phyloP scores from a whole-genome alignment of 1,284 basidiomycete genomes.

The Calocybe gambosa region DNA sequence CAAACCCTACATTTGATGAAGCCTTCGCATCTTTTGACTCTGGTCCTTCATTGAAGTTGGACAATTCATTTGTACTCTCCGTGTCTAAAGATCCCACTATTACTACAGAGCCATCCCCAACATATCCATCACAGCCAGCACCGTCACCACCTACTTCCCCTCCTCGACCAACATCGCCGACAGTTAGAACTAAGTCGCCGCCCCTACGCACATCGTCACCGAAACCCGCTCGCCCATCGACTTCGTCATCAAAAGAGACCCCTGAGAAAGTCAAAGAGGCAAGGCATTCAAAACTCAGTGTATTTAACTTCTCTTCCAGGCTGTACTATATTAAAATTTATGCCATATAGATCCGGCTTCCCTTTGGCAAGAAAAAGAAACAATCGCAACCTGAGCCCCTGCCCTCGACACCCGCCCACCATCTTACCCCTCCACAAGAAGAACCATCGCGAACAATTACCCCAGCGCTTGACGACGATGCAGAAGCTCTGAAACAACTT shows the following conservation, averaged over 20 bases:
- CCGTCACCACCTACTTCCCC: slow-evolving; percentile 27
- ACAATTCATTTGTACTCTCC: slow-evolving; percentile 25
- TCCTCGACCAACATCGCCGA: slow-evolving; percentile 33
- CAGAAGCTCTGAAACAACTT: slow-evolving; percentile 71
- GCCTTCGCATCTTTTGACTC: slow-evolving; percentile 49
- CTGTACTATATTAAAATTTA: slow-evolving; percentile 8
- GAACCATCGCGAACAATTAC: slow-evolving; percentile 38
- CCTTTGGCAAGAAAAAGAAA: slow-evolving; percentile 72
- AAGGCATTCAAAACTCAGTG: slow-evolving; percentile 67
- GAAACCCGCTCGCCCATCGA: slow-evolving; percentile 49
- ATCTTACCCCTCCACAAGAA: slow-evolving; percentile 43
- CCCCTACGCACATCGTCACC: slow-evolving; percentile 47
- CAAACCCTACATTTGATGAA: slow-evolving; percentile 49
- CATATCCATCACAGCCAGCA: no score
- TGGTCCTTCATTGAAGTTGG: slow-evolving; percentile 37
- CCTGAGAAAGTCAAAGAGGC: slow-evolving; percentile 49
- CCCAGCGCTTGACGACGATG: slow-evolving; percentile 66
- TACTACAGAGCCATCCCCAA: slow-evolving; percentile 19
- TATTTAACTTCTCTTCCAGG: slow-evolving; percentile 33
- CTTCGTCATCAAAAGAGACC: slow-evolving; percentile 52
- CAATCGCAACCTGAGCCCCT: slow-evolving; percentile 37
- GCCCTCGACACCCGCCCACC: slow-evolving; percentile 36
- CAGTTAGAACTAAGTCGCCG: slow-evolving; percentile 26
- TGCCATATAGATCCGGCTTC: slow-evolving; percentile 57
- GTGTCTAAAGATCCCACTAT: slow-evolving; percentile 11